Base-by-base conservation (phyloP, 192 early-diverging fungal genomes). In the Phycomyces blakesleeanus region DNA sequence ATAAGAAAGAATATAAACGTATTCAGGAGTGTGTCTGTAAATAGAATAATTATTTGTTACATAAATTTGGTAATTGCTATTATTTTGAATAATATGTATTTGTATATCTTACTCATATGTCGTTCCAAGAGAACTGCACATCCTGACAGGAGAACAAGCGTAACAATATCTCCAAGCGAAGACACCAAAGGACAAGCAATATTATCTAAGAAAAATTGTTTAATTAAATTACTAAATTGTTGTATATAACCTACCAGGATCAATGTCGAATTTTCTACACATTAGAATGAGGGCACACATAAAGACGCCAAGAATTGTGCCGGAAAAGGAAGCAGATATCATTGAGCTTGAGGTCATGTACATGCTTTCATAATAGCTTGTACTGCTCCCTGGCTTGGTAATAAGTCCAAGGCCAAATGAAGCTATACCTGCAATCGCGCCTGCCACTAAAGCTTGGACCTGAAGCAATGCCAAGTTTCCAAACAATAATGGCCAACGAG, bases 381-480 rank as follows among this genome's bases (percentile, higher is more conserved):
- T 57, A 24, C 37, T 54, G 40, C 61, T 67, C 14, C 49, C 55
- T 18, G 71, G 71, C 20, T 51, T 58, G 12, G 71, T 76, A 5
- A 83, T 38, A 10, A 81, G 58, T 22, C 81, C 82, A 10, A 92
- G 59, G 3, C 76, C 63, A 37, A 87, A 78, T 0, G 89, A 78
- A 50, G 88, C 84, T 21, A 89, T 57, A 24, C 89, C 89, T 29
- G 89, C 89, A 21, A 86, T 60, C 0, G 81, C 80, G 24, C 89
- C 88, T 0, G 89, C 86, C 6, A 85, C 66, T 16, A 87, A 67
- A 5, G 85, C 68, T 66, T 94, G 92, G 12, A 92, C 67, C 55
- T 91, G 84, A 12, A 93, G 66, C 0, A 94, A 75, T 2, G 82
- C 84, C 38, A 91, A 63, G 57, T 94, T 93, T 25, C 91, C 89